Conservation (phyloP, 225 moss, liverwort and hornwort genomes). For the Asterella californica region DNA sequence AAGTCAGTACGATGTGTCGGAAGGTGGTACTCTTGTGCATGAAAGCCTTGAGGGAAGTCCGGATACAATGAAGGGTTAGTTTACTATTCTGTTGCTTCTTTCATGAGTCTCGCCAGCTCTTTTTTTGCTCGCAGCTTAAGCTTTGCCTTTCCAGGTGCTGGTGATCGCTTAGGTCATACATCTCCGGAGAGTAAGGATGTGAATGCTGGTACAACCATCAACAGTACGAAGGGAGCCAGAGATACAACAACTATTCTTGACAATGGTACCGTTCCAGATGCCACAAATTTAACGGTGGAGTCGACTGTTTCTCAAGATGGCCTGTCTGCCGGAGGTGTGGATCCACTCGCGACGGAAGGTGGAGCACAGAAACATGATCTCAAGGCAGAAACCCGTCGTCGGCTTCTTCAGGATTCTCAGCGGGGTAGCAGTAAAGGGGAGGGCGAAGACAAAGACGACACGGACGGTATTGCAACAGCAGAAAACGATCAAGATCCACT, state of each 20-base stretch:
- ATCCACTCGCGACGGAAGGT: slow-evolving; percentile 7
- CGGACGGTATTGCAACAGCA: slow-evolving; percentile 45
- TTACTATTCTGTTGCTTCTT: neutral
- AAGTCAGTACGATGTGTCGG: neutral
- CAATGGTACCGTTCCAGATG: neutral
- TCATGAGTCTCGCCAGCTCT: neutral
- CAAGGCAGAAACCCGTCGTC: slow-evolving; percentile 34
- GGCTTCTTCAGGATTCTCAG: slow-evolving; percentile 37
- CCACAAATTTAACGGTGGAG: neutral
- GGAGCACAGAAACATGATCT: slow-evolving; percentile 1
- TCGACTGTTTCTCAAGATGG: slow-evolving; percentile 6
- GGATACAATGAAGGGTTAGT: neutral
- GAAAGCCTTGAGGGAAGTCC: neutral
- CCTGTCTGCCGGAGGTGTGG: slow-evolving; percentile 1
- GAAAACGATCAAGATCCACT: slow-evolving; percentile 64
- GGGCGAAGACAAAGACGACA: slow-evolving; percentile 3
- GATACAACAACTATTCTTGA: neutral
- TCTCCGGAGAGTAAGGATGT: neutral
- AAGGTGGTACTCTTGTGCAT: slow-evolving; percentile 9
- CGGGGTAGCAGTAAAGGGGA: slow-evolving; percentile 9
- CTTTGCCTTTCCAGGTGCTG: neutral
- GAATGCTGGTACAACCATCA: neutral
- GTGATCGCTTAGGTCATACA: neutral
- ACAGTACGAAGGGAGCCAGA: neutral
- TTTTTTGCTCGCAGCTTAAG: neutral